phyloP scores from a whole-genome alignment of 805 yeast species.

The Lachancea quebecensis region DNA sequence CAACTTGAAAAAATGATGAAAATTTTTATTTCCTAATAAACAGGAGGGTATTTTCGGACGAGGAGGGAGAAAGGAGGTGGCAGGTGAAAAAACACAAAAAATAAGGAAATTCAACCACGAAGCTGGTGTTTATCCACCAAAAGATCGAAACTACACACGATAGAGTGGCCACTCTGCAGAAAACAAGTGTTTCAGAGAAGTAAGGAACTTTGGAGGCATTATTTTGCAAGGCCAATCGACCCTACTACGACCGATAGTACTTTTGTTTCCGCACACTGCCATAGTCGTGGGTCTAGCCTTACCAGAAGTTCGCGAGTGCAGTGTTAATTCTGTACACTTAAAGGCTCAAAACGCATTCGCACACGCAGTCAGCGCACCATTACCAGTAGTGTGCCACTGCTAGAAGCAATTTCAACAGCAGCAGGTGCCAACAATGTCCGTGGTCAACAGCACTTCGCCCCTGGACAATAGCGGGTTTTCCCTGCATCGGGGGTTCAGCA shows the following conservation, averaged over 20 bases:
- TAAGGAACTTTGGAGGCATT: no score
- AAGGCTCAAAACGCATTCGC: background rate
- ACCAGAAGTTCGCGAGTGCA: no score
- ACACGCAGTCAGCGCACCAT: background rate
- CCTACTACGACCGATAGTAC: no score
- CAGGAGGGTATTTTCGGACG: conserved; percentile 10
- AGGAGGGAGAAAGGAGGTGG: conserved; percentile 5
- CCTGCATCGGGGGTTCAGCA: conserved; percentile 15
- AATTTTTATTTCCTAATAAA: conserved; percentile 7
- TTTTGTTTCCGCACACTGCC: no score
- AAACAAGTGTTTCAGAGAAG: no score
- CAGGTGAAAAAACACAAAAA: conserved; percentile 5
- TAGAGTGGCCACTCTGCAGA: no score
- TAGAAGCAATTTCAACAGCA: background rate
- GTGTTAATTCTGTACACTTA: no score
- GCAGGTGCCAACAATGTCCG: conserved; percentile 3
- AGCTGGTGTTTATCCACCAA: conserved; percentile 1
- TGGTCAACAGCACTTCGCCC: conserved; percentile 8
- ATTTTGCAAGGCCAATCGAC: no score
- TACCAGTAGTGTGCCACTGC: background rate
- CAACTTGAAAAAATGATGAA: background rate
- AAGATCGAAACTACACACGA: background rate
- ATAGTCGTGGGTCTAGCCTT: no score
- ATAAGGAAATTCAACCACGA: conserved; percentile 5
- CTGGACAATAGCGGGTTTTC: conserved; percentile 5